Percentiles rank a stretch among this genome's conserved stretches.
phyloP scores from a whole-genome alignment of 352 stramenopile species.

The Sclerospora graminicola region DNA sequence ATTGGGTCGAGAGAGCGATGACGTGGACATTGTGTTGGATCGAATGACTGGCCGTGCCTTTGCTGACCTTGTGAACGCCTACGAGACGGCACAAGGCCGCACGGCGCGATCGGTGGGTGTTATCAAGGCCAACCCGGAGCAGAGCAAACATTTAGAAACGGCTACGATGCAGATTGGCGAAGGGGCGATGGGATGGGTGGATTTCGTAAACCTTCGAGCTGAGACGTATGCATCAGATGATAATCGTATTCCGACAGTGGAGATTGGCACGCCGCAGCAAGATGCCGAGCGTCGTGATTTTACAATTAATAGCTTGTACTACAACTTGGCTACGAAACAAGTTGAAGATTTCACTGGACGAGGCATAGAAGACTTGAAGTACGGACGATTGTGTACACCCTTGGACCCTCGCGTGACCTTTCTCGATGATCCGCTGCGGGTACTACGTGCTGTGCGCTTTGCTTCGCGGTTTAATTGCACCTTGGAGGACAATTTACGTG shows the following conservation, averaged over 20 bases:
- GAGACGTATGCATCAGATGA: constrained; percentile 90
- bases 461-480: constrained; percentile 90
- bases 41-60: constrained; percentile 93
- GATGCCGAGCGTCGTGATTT: constrained; percentile 92
- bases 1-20: constrained; percentile 70
- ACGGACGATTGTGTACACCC: constrained; percentile 90
- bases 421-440: constrained; percentile 94
- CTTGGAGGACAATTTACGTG: constrained; percentile 76
- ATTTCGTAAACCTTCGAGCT: constrained; percentile 96
- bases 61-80: constrained; percentile 69
- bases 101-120: constrained; percentile 41
- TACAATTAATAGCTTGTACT: constrained; percentile 99
- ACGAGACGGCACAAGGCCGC: constrained; percentile 44
- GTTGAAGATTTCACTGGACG: constrained; percentile 93
- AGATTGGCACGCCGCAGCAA: constrained; percentile 75
- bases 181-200: constrained; percentile 84
- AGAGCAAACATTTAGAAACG: constrained; percentile 98
- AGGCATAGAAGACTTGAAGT: constrained; percentile 88
- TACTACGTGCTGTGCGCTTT: constrained; percentile 94
- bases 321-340: constrained; percentile 91
- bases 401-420: constrained; percentile 91
- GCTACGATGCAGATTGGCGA: constrained; percentile 91
- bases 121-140: constrained; percentile 82
- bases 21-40: constrained; percentile 98
- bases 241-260: constrained; percentile 54